Conservation (phyloP, 768 basidiomycete genomes). For the Krasilnikovozyma curviuscula region DNA sequence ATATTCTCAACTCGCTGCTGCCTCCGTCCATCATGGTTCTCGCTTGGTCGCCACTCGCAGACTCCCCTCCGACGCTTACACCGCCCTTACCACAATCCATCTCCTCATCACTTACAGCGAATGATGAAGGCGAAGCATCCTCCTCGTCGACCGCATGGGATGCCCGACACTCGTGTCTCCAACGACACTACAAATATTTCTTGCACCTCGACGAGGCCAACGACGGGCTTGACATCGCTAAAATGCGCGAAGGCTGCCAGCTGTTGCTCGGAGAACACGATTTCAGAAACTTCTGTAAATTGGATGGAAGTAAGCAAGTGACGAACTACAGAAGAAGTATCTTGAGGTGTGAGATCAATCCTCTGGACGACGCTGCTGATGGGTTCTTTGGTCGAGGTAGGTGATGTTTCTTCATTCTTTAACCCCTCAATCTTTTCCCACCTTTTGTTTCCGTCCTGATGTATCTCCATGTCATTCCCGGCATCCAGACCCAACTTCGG, state of each 20-base stretch:
- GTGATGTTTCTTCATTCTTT: no score
- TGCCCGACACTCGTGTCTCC: conserved; percentile 66
- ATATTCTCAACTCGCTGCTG: conserved; percentile 65
- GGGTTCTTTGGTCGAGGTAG: no score
- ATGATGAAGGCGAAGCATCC: conserved; percentile 20
- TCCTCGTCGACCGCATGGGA: conserved; percentile 37
- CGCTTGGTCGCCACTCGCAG: conserved; percentile 90
- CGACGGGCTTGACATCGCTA: conserved; percentile 42
- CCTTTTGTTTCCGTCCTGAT: no score
- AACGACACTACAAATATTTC: conserved; percentile 95
- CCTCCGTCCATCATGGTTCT: conserved; percentile 75
- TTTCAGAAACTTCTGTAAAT: conserved; percentile 85
- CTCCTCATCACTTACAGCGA: not conserved
- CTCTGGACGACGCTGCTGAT: no score
- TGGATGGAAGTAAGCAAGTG: conserved; percentile 82
- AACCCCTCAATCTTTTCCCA: no score
- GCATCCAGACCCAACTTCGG: not conserved
- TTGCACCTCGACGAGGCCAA: conserved; percentile 35
- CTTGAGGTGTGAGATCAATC: no score
- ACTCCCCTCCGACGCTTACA: no score
- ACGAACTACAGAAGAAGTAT: conserved; percentile 55
- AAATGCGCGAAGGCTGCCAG: conserved; percentile 56
- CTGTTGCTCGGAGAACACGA: conserved; percentile 74
- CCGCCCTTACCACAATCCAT: conserved; percentile 14
- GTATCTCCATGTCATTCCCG: no score